Evolutionary conservation across 148 eudicot species (phyloP).

Genomic region (Talinum fruticosum): DNA sequence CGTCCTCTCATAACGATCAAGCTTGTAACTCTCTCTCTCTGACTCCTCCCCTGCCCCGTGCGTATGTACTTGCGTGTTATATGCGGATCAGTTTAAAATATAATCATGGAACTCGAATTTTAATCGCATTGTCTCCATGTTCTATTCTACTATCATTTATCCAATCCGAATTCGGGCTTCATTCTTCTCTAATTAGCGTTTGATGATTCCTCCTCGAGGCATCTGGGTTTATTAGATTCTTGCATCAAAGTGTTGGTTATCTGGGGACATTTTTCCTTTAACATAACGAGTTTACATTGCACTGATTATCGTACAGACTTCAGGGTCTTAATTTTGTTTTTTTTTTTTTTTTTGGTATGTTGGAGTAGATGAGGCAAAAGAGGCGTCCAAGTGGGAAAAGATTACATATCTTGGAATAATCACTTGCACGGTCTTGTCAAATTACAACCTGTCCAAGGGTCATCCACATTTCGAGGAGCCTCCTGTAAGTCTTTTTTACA

Average conservation of each 20-base stretch:
- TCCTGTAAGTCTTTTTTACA: slow-evolving; percentile 46
- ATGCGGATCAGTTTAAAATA: no score
- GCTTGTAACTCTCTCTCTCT: slow-evolving; percentile 21
- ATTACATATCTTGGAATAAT: slow-evolving; percentile 54
- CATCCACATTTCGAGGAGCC: slow-evolving; percentile 62
- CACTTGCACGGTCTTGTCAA: slow-evolving; percentile 46
- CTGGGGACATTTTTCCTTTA: neutral
- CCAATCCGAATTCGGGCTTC: slow-evolving; percentile 4
- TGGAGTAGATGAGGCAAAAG: slow-evolving; percentile 84
- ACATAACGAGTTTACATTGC: no score
- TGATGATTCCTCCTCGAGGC: neutral
- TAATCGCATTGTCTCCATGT: neutral
- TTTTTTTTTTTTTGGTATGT: no score
- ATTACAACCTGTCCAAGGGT: slow-evolving; percentile 55
- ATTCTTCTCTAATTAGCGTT: neutral
- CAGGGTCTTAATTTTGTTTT: neutral
- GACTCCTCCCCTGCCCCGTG: neutral
- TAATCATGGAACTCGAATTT: no score
- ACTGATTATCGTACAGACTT: no score
- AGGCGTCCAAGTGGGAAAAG: slow-evolving; percentile 82
- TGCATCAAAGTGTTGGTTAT: neutral
- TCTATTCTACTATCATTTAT: neutral
- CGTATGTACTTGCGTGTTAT: no score
- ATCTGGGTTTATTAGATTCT: neutral
- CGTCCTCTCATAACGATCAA: slow-evolving; percentile 37